These are phyloP conservation scores for Paramarasmius palmivorus DNA, from an alignment of 1,284 basidiomycete species.

Conservation along the genomic window DNA sequence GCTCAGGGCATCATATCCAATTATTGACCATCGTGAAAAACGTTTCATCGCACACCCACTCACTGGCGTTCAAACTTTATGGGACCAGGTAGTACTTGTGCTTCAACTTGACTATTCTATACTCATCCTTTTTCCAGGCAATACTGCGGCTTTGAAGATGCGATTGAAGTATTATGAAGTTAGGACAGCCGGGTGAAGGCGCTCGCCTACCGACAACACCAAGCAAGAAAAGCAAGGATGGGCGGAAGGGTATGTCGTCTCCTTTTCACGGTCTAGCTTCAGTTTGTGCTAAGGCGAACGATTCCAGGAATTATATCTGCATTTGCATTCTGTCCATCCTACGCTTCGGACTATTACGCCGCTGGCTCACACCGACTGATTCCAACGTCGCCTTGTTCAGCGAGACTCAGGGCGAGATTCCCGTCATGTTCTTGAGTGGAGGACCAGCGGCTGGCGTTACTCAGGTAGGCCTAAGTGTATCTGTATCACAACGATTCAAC, in stretches of 20 bases:
- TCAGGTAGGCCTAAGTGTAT: constrained; percentile 51
- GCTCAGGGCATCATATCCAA: constrained; percentile 88
- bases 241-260: constrained; percentile 83
- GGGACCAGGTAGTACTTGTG: constrained; percentile 59
- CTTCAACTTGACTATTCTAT: not conserved
- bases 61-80: constrained; percentile 73
- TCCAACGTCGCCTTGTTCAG: constrained; percentile 78
- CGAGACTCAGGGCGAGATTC: constrained; percentile 52
- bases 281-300: not conserved
- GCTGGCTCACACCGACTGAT: constrained; percentile 63
- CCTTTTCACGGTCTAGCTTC: not conserved
- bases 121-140: constrained; percentile 57
- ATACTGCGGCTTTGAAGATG: constrained; percentile 88
- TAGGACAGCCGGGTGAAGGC: constrained; percentile 68
- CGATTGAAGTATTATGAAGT: constrained; percentile 90
- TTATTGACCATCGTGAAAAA: constrained; percentile 90
- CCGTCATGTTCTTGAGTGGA: constrained; percentile 63
- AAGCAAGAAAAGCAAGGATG: constrained; percentile 78
- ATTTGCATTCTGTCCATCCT: constrained; percentile 70
- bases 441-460: constrained; percentile 64
- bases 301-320: constrained; percentile 79
- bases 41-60: constrained; percentile 84
- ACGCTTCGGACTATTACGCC: constrained; percentile 71
- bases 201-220: constrained; percentile 74
- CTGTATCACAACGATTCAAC: not conserved